phyloP scores from a whole-genome alignment of 169 alveolate species.

The Plasmodium gaboni region DNA sequence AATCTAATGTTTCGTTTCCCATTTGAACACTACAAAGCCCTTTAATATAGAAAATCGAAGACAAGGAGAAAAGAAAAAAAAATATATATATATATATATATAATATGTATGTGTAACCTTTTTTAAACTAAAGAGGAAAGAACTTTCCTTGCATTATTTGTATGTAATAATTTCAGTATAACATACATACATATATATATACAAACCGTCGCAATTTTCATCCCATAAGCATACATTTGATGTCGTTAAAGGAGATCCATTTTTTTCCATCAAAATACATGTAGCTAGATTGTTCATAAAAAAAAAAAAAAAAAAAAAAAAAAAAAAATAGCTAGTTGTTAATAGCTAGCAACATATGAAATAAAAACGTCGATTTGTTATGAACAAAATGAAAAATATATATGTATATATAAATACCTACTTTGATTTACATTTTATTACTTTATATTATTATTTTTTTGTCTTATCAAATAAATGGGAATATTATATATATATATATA shows the following conservation, averaged over 20 bases:
- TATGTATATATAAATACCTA: too few relatives aligned
- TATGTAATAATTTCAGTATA: too few relatives aligned
- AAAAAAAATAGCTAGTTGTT: conserved; percentile 17
- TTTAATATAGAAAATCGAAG: conserved; percentile 9
- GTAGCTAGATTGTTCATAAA: conserved; percentile 78
- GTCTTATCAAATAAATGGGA: too few relatives aligned
- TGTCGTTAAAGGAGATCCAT: conserved; percentile 87
- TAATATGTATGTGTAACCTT: background rate
- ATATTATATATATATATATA: too few relatives aligned
- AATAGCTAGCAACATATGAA: too few relatives aligned
- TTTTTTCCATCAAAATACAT: conserved; percentile 85
- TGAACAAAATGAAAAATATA: too few relatives aligned
- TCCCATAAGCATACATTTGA: conserved; percentile 89
- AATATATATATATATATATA: background rate
- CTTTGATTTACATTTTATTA: too few relatives aligned
- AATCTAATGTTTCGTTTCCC: conserved; percentile 84
- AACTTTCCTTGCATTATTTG: too few relatives aligned
- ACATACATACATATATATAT: too few relatives aligned
- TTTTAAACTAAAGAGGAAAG: background rate
- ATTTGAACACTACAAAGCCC: conserved; percentile 86
- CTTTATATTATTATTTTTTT: too few relatives aligned
- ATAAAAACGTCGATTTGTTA: too few relatives aligned
- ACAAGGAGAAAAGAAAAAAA: background rate
- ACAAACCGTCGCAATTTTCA: conserved; percentile 84
- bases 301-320: conserved; percentile 44